phyloP scores from a whole-genome alignment of 352 stramenopile species.

The Globisporangium nunn region DNA sequence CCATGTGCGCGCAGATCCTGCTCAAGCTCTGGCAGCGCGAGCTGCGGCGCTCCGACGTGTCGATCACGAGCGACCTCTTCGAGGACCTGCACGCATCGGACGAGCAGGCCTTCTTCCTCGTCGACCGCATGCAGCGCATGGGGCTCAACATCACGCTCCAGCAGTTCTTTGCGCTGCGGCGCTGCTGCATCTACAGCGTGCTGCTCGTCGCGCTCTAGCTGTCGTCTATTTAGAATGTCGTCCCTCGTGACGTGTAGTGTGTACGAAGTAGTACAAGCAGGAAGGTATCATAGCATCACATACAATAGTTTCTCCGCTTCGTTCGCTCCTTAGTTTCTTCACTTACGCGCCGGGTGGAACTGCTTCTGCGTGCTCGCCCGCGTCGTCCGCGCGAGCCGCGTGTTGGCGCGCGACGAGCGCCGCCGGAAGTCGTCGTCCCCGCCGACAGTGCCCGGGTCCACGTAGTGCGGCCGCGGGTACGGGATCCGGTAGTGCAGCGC shows the following conservation, averaged over 20 bases:
- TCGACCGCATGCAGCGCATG: constrained; percentile 39
- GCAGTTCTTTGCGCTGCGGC: constrained; percentile 55
- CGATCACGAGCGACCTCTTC: constrained; percentile 11
- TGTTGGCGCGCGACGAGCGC: constrained; percentile 44
- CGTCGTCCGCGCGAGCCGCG: constrained; percentile 30
- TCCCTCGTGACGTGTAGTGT: neutral
- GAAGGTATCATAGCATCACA: constrained; percentile 6
- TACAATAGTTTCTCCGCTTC: neutral
- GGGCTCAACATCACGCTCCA: constrained; percentile 54
- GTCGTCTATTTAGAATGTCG: neutral
- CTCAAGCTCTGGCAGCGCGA: constrained; percentile 59
- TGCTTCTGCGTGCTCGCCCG: constrained; percentile 38
- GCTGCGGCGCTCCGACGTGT: constrained; percentile 46
- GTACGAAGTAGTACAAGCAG: neutral
- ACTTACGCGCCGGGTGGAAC: constrained; percentile 24
- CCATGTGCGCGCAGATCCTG: constrained; percentile 61
- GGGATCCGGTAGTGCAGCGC: constrained; percentile 82
- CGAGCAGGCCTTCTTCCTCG: constrained; percentile 11
- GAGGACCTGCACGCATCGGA: constrained; percentile 11
- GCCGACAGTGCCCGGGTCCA: constrained; percentile 68
- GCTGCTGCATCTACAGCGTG: constrained; percentile 72
- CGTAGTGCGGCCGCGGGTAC: constrained; percentile 72
- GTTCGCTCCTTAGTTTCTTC: no score
- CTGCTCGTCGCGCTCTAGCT: constrained; percentile 42
- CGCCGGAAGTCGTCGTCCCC: constrained; percentile 67